Conservation (phyloP, 345 rosid genomes). For the Orychophragmus violaceus region DNA sequence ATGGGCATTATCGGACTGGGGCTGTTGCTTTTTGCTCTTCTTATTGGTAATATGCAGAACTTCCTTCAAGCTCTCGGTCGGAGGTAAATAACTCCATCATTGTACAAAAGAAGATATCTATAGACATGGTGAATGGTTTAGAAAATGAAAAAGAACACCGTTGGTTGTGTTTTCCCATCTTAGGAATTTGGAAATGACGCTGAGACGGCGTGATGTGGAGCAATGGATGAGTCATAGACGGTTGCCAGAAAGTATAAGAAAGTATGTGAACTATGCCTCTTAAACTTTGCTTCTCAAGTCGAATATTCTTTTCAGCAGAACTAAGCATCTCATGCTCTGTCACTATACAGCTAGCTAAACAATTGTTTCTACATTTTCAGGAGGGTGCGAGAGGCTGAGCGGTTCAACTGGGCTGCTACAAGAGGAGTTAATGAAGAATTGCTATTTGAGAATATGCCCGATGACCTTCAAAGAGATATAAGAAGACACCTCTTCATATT, state of each 20-base stretch:
- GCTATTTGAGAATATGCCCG: slow-evolving; percentile 77
- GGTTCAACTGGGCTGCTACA: slow-evolving; percentile 79
- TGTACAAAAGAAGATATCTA: neutral
- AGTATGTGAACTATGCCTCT: slow-evolving; percentile 32
- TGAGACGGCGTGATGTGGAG: slow-evolving; percentile 86
- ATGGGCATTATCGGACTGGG: slow-evolving; percentile 81
- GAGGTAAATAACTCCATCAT: slow-evolving; percentile 41
- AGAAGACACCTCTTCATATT: slow-evolving; percentile 80
- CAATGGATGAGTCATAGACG: slow-evolving; percentile 94
- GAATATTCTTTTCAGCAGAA: neutral
- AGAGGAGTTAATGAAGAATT: slow-evolving; percentile 80
- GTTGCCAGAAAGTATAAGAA: slow-evolving; percentile 58
- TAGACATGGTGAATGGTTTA: neutral
- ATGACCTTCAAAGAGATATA: slow-evolving; percentile 81
- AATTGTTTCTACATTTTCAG: slow-evolving; percentile 24
- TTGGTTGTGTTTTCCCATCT: too few relatives aligned
- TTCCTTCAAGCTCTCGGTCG: slow-evolving; percentile 79
- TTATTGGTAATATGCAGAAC: slow-evolving; percentile 94
- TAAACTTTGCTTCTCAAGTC: neutral
- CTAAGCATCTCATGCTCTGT: neutral
- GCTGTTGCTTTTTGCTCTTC: slow-evolving; percentile 82
- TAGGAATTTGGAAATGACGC: slow-evolving; percentile 77
- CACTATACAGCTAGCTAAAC: neutral
- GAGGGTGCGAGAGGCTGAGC: slow-evolving; percentile 76
- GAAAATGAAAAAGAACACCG: too few relatives aligned